Evolutionary conservation across 2,329 filamentous ascomycete genomes (phyloP).

Genomic region (Hypoxylon sp.): DNA sequence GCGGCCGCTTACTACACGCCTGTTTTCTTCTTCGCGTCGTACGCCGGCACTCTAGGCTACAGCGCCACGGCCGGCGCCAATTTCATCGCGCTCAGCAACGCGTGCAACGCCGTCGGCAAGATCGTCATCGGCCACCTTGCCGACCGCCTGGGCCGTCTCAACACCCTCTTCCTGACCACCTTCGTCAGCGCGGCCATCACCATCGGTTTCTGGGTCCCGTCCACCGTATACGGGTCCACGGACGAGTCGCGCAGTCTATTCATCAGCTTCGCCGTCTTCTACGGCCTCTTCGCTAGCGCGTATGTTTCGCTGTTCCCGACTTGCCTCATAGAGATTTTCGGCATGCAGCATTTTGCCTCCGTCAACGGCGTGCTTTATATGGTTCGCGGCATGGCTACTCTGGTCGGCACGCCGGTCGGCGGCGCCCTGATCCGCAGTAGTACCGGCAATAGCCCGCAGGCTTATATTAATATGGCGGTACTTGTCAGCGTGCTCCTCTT

Average conservation of each 20-base stretch:
- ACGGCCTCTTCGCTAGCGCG: constrained; percentile 10
- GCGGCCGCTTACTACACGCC: constrained; percentile 8
- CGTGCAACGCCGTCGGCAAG: neutral
- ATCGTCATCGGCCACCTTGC: neutral
- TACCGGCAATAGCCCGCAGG: constrained; percentile 1
- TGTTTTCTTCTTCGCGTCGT: constrained; percentile 14
- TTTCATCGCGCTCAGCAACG: neutral
- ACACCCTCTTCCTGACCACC: constrained; percentile 2
- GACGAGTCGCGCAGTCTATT: neutral
- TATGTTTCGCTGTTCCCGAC: constrained; percentile 17
- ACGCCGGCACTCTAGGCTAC: constrained; percentile 7
- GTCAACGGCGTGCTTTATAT: constrained; percentile 20
- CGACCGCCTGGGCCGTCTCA: neutral
- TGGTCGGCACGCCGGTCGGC: constrained; percentile 7
- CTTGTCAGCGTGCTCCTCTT: constrained; percentile 13
- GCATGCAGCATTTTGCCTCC: constrained; percentile 18
- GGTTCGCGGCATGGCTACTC: constrained; percentile 15
- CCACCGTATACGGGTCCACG: neutral
- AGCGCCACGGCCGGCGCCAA: constrained; percentile 2
- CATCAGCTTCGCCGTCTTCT: constrained; percentile 14
- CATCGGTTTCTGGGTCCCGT: constrained; percentile 2
- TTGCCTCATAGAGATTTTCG: constrained; percentile 19
- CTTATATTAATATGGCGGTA: constrained; percentile 9
- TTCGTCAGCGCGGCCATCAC: neutral
- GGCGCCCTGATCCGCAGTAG: constrained; percentile 5